Conservation (phyloP, 1,284 basidiomycete species). For the Schizophyllum commune region DNA sequence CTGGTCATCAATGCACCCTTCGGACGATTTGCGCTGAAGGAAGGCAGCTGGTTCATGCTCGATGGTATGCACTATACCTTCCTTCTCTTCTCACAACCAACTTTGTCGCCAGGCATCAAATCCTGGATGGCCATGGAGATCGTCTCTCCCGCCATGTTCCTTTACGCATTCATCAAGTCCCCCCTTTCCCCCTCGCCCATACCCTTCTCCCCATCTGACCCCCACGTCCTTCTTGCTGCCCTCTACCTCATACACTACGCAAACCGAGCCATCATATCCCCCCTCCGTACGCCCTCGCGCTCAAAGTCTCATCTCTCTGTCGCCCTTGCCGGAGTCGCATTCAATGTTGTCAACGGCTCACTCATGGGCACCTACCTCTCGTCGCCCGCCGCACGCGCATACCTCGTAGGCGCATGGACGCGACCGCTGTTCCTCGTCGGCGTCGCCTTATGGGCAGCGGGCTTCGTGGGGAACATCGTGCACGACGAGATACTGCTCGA, state of each 20-base stretch:
- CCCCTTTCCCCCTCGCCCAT: conserved; percentile 30
- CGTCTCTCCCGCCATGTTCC: conserved; percentile 61
- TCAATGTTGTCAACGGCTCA: conserved; percentile 72
- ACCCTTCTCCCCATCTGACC: conserved; percentile 22
- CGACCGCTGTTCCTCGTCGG: conserved; percentile 56
- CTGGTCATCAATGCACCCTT: conserved; percentile 41
- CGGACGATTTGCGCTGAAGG: conserved; percentile 60
- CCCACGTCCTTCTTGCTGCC: conserved; percentile 47
- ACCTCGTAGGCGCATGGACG: conserved; percentile 26
- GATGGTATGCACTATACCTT: conserved; percentile 35
- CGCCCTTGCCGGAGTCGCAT: conserved; percentile 45
- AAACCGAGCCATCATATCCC: conserved; percentile 79
- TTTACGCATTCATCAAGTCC: conserved; percentile 39
- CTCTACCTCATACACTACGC: conserved; percentile 75
- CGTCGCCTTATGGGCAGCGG: conserved; percentile 56
- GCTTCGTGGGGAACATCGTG: conserved; percentile 72
- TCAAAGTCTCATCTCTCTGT: conserved; percentile 72
- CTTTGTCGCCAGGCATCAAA: conserved; percentile 28
- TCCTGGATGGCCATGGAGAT: conserved; percentile 87
- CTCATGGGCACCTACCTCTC: conserved; percentile 66
- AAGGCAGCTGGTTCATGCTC: conserved; percentile 39
- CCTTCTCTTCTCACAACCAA: not conserved
- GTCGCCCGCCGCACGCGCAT: conserved; percentile 38
- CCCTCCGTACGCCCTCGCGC: conserved; percentile 75
- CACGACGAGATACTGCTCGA: conserved; percentile 88